A percentile compares a stretch with the other conserved stretches of the same genome.
Evolutionary conservation across 2,329 filamentous ascomycete genomes (phyloP).

Genomic region (Pseudopyrenochaeta lycopersici): DNA sequence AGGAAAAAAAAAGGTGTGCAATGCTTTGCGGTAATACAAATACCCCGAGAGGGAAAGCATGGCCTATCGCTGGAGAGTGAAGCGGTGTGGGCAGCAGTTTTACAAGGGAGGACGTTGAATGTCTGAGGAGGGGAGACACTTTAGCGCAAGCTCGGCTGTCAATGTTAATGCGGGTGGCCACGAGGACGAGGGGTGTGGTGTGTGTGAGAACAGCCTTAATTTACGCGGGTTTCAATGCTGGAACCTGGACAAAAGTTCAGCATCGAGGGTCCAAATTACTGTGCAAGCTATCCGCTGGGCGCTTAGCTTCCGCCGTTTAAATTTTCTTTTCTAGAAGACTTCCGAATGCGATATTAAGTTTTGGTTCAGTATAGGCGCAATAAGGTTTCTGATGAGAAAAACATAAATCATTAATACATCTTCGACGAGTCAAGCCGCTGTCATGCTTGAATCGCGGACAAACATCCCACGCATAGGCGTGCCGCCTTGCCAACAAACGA

Average conservation of each 20-base stretch:
- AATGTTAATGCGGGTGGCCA: constrained; percentile 1
- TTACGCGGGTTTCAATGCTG: neutral
- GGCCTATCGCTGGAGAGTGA: neutral
- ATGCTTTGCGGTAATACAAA: no score
- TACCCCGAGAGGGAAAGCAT: no score
- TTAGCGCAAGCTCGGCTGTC: neutral
- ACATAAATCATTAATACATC: no score
- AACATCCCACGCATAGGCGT: neutral
- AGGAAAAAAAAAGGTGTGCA: no score
- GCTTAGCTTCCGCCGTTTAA: no score
- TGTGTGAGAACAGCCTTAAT: no score
- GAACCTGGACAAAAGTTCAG: neutral
- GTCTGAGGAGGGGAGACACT: no score
- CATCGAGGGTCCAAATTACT: neutral
- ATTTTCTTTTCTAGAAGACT: no score
- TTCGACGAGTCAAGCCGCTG: neutral
- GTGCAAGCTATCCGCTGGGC: no score
- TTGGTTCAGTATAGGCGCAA: no score
- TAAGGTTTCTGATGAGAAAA: no score
- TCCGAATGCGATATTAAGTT: no score
- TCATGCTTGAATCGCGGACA: neutral
- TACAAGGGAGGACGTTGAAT: neutral
- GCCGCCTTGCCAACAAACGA: neutral
- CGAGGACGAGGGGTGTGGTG: neutral
- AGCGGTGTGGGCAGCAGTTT: neutral